A percentile compares a stretch with the other conserved stretches of the same genome.
phyloP scores from a whole-genome alignment of 345 rosid genomes.

The Hevea brasiliensis region DNA sequence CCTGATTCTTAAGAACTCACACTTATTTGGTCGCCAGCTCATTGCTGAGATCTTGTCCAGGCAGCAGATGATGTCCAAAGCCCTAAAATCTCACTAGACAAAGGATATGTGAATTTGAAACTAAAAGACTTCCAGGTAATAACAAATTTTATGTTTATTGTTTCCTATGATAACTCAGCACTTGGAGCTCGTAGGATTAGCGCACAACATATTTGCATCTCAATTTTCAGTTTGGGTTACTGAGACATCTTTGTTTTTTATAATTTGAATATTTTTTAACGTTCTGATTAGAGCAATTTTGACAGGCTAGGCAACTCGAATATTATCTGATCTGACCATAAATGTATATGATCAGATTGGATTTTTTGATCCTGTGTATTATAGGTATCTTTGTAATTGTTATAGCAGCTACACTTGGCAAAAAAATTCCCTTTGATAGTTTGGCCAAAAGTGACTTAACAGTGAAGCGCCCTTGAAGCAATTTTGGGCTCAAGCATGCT shows the following conservation, averaged over 20 bases:
- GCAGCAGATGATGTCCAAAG: constrained; percentile 54
- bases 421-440: neutral
- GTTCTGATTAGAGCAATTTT: neutral
- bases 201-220: neutral
- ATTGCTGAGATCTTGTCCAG: constrained; percentile 69
- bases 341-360: neutral
- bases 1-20: constrained; percentile 67
- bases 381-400: neutral
- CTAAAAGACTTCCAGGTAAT: constrained; percentile 6
- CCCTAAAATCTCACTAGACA: constrained; percentile 31
- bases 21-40: constrained; percentile 63
- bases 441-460: neutral
- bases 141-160: neutral
- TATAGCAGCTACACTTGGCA: neutral
- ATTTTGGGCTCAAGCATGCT: neutral
- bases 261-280: too few relatives aligned
- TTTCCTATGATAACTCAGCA: neutral
- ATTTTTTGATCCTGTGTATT: neutral
- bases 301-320: neutral
- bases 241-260: neutral
- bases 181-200: neutral
- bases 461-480: neutral
- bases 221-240: neutral
- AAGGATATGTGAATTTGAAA: constrained; percentile 5
- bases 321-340: neutral